phyloP scores from a whole-genome alignment of 2,329 filamentous ascomycete genomes.

The Proliferodiscus dingleyae region DNA sequence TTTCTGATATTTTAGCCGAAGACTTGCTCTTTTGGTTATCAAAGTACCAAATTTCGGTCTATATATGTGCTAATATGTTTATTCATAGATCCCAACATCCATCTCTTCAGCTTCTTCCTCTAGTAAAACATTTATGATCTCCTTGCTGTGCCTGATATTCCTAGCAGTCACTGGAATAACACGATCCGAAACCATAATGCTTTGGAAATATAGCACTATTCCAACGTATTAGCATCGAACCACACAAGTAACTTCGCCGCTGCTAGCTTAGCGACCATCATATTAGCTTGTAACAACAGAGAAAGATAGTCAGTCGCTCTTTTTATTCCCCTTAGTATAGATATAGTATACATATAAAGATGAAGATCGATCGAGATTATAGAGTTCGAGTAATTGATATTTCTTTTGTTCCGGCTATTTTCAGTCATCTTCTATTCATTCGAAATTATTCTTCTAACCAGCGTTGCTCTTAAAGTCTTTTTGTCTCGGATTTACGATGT shows the following conservation, averaged over 20 bases:
- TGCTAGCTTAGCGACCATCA: neutral
- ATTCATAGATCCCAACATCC: neutral
- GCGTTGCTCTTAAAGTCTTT: no score
- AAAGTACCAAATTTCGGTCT: neutral
- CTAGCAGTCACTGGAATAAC: constrained; percentile 4
- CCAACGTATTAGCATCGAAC: constrained; percentile 1
- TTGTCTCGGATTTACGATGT: no score
- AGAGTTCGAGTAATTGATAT: no score
- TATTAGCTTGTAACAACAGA: constrained; percentile 4
- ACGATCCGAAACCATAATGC: constrained; percentile 3
- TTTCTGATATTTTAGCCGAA: neutral
- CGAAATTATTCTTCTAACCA: no score
- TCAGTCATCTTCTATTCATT: no score
- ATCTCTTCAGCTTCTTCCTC: constrained; percentile 5
- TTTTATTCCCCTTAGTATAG: neutral
- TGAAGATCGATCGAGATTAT: no score
- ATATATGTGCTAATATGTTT: neutral
- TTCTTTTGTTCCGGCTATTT: no score
- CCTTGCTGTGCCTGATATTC: constrained; percentile 3
- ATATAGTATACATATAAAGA: no score
- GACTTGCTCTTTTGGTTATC: neutral
- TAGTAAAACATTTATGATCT: constrained; percentile 6
- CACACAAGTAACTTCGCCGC: constrained; percentile 2
- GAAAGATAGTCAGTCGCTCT: neutral
- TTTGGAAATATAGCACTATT: constrained; percentile 2